Evolutionary conservation across 192 early-diverging fungal genomes (phyloP).

Genomic region (Backusella westeae): DNA sequence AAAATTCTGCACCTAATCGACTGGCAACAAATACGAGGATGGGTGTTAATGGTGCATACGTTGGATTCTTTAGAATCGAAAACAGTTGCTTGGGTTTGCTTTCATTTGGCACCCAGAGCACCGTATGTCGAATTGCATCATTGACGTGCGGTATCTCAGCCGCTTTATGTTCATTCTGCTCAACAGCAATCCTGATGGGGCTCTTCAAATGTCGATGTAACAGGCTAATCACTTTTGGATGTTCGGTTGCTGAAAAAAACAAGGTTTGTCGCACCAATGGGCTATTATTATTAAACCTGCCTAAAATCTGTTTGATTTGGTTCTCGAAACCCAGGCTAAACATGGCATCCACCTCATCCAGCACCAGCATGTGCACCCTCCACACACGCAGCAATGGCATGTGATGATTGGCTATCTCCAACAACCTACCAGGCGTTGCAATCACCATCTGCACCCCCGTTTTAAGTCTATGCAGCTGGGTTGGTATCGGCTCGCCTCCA

Average conservation of each 20-base stretch:
- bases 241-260: constrained; percentile 36
- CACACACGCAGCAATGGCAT: constrained; percentile 30
- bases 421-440: constrained; percentile 56
- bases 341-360: constrained; percentile 61
- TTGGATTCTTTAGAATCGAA: constrained; percentile 50
- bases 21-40: constrained; percentile 56
- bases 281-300: constrained; percentile 26
- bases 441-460: constrained; percentile 54
- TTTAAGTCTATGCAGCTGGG: constrained; percentile 49
- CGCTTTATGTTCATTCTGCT: not conserved
- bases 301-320: constrained; percentile 46
- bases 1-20: constrained; percentile 49
- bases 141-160: constrained; percentile 8
- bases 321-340: constrained; percentile 53
- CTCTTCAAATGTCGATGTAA: constrained; percentile 29
- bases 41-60: constrained; percentile 47
- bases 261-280: constrained; percentile 38
- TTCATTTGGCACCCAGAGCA: constrained; percentile 55
- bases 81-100: constrained; percentile 55
- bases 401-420: constrained; percentile 43
- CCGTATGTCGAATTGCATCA: constrained; percentile 46
- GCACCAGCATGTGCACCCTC: constrained; percentile 44
- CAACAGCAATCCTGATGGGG: constrained; percentile 30
- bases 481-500: constrained; percentile 53
- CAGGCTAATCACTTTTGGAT: constrained; percentile 5